Percentiles rank a stretch among this genome's conserved stretches.
Evolutionary conservation across 2,329 filamentous ascomycete genomes (phyloP).

Genomic region (Xylariaceae sp.): DNA sequence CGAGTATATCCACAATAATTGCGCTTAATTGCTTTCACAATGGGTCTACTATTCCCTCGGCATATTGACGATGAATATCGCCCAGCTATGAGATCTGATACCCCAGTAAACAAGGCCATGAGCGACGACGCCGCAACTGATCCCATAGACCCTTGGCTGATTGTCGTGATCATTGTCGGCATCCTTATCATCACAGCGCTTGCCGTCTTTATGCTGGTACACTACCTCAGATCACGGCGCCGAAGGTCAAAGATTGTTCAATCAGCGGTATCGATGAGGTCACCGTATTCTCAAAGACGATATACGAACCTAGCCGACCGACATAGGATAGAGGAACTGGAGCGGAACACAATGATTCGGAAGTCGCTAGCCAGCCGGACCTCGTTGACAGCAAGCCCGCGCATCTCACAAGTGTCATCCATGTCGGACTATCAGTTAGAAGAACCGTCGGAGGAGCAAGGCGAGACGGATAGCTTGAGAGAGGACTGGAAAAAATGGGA

Average conservation of each 20-base stretch:
- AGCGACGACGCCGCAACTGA: neutral
- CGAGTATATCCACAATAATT: neutral
- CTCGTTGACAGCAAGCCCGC: slow-evolving; percentile 25
- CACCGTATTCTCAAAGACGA: slow-evolving; percentile 15
- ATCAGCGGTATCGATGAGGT: slow-evolving; percentile 3
- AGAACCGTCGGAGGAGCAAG: slow-evolving; percentile 19
- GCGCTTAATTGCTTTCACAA: neutral
- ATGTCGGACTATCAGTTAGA: slow-evolving; percentile 25
- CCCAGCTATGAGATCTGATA: neutral
- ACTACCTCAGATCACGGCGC: slow-evolving; percentile 29
- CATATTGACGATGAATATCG: neutral
- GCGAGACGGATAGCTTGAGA: slow-evolving; percentile 36
- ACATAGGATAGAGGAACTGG: slow-evolving; percentile 34
- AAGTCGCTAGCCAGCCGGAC: slow-evolving; percentile 41
- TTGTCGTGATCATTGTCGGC: slow-evolving; percentile 35
- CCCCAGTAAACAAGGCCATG: neutral
- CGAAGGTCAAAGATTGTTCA: slow-evolving; percentile 4
- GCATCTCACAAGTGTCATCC: slow-evolving; percentile 15
- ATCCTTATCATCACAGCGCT: slow-evolving; percentile 29
- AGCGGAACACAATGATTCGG: slow-evolving; percentile 40
- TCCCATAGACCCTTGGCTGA: slow-evolving; percentile 32
- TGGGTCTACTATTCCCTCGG: slow-evolving; percentile 17
- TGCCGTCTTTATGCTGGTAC: slow-evolving; percentile 28
- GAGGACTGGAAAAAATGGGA: slow-evolving; percentile 50
- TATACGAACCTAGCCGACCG: slow-evolving; percentile 30